A percentile compares a stretch with the other conserved stretches of the same genome.
phyloP scores from a whole-genome alignment of 1,284 basidiomycete species.

The Fomitopsis palustris region DNA sequence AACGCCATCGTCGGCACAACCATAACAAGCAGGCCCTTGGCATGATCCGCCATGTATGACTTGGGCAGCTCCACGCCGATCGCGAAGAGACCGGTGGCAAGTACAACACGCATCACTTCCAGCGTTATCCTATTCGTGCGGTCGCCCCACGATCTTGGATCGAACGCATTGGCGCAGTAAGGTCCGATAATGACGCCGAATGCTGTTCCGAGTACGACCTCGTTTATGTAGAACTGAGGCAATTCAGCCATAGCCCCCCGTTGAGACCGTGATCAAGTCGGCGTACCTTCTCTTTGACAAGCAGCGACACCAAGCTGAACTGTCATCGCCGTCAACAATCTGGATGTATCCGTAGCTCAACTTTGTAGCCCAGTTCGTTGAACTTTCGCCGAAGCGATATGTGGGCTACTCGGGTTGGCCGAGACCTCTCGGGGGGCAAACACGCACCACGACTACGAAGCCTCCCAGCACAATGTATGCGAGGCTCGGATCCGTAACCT shows the following conservation, averaged over 20 bases:
- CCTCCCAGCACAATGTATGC: constrained; percentile 77
- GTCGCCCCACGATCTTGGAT: constrained; percentile 75
- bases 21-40: constrained; percentile 56
- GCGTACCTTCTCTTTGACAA: constrained; percentile 76
- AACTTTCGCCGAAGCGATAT: too few species aligned
- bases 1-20: constrained; percentile 79
- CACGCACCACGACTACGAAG: constrained; percentile 65
- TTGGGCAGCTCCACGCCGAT: constrained; percentile 73
- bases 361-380: too few species aligned
- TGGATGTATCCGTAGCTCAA: too few species aligned
- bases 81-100: constrained; percentile 67
- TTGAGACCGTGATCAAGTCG: neutral
- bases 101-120: constrained; percentile 72
- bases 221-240: constrained; percentile 77
- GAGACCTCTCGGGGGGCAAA: neutral
- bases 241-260: neutral
- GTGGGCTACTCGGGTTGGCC: too few species aligned
- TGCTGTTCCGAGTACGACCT: constrained; percentile 86
- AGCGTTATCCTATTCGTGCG: constrained; percentile 63
- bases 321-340: constrained; percentile 21
- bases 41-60: constrained; percentile 62
- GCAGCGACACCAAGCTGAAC: constrained; percentile 80
- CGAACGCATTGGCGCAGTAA: constrained; percentile 70
- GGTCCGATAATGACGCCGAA: constrained; percentile 78
- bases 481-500: constrained; percentile 50